Percentiles rank a stretch among this genome's conserved stretches.
phyloP scores from a whole-genome alignment of 148 eudicot species.

The Chenopodium berlandieri region DNA sequence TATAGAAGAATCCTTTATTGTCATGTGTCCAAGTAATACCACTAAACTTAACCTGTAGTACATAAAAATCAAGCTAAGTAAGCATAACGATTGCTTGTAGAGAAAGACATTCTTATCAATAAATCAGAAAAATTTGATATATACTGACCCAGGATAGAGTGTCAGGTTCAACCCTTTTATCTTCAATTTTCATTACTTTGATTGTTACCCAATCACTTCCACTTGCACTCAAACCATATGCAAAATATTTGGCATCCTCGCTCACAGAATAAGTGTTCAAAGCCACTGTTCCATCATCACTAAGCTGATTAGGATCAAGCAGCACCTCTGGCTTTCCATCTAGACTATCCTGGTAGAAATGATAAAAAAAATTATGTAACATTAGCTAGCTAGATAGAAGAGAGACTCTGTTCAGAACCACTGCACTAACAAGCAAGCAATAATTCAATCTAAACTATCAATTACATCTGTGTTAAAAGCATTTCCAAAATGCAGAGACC shows the following conservation, averaged over 20 bases:
- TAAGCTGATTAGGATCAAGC: constrained; percentile 87
- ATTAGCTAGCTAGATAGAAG: not conserved
- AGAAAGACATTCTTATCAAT: not conserved
- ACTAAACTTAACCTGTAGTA: constrained; percentile 83
- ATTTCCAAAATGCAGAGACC: not conserved
- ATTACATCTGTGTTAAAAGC: not conserved
- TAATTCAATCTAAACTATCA: not conserved
- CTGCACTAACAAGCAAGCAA: not conserved
- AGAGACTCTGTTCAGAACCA: not conserved
- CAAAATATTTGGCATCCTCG: constrained; percentile 84
- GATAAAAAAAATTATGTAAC: not conserved
- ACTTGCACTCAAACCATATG: constrained; percentile 82
- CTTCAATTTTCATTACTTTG: constrained; percentile 75
- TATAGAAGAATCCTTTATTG: constrained; percentile 83
- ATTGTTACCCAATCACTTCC: constrained; percentile 98
- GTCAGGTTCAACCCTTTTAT: constrained; percentile 60
- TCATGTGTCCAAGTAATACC: constrained; percentile 91
- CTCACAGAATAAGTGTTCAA: constrained; percentile 59
- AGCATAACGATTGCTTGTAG: not conserved
- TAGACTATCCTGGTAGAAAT: constrained; percentile 61
- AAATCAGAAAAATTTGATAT: not conserved
- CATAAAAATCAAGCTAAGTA: constrained; percentile 10
- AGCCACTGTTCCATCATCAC: constrained; percentile 92
- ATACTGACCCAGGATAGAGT: constrained; percentile 75
- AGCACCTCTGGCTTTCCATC: constrained; percentile 82